Percentiles rank a stretch among this genome's conserved stretches.
Evolutionary conservation across 1,139 yeast species (phyloP).

Genomic region (Candida tetrigidarum): DNA sequence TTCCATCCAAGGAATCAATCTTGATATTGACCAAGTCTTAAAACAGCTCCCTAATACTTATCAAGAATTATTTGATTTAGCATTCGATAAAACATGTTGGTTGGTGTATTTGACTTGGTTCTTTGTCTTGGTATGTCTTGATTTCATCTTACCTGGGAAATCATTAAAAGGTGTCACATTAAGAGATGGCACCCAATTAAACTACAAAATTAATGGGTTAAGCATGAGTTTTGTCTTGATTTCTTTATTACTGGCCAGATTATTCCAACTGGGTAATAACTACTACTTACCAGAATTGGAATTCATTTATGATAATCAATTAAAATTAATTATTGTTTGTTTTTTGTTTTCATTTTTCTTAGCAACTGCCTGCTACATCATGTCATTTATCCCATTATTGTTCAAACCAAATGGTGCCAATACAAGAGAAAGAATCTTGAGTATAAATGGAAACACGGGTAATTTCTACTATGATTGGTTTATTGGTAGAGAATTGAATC

Average conservation of each 20-base stretch:
- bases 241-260: conserved; percentile 54
- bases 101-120: conserved; percentile 78
- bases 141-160: conserved; percentile 75
- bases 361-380: conserved; percentile 65
- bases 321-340: conserved; percentile 67
- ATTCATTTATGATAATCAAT: conserved; percentile 69
- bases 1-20: conserved; percentile 49
- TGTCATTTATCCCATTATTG: conserved; percentile 65
- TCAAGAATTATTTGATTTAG: conserved; percentile 29
- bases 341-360: conserved; percentile 65
- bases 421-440: conserved; percentile 71
- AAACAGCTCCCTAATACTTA: conserved; percentile 30
- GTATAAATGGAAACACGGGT: conserved; percentile 87
- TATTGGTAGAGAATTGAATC: conserved; percentile 95
- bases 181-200: conserved; percentile 73
- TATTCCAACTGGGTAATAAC: conserved; percentile 47
- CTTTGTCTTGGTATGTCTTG: conserved; percentile 61
- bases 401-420: conserved; percentile 55
- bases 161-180: conserved; percentile 65
- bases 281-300: conserved; percentile 74
- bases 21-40: conserved; percentile 42
- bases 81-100: conserved; percentile 55
- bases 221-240: conserved; percentile 54
- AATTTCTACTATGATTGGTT: conserved; percentile 87
- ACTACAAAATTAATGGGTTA: conserved; percentile 83